Evolutionary conservation across 2,329 filamentous ascomycete species (phyloP), one percentile per base, ranked within the genome.

Genomic region (Xylariomycetidae sp.): DNA sequence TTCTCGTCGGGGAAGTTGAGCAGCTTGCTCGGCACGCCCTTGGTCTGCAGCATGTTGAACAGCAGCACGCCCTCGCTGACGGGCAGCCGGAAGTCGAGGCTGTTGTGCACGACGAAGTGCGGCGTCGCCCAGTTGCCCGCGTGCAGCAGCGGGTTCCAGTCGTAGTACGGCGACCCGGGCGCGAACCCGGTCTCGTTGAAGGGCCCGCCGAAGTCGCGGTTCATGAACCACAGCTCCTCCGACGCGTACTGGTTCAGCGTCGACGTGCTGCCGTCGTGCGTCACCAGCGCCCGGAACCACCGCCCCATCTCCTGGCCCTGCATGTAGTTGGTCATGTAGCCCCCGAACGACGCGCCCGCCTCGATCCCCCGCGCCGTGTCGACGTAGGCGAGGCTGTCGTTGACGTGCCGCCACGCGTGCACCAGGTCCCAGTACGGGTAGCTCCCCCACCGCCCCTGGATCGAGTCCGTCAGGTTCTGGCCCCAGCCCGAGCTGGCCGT

Each of bases 1-100:
- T 83, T 82, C 59, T 87, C 82, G 52, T 85, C 80, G 0, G 80
- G 79, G 54, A 85, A 86, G 2, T 70, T 80, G 45, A 86, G 52
- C 42, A 85, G 77, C 43, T 77, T 72, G 47, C 77, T 82, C 23
- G 80, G 74, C 5, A 86, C 67, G 0, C 79, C 79, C 30, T 67
- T 63, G 28, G 70, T 69, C 59, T 86, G 82, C 20, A 85, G 62
- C 12, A 82, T 67, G 49, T 85, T 84, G 58, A 85, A 86, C 2
- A 80, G 76, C 3, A 79, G 68, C 28, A 86, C 57, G 0, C 82
- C 82, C 52, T 86, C 82, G 8, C 72, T 71, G 37, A 85, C 72
- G 1, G 80, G 75, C 16, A 85, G 59, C 9, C 82, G 69, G 52
- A 80, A 86, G 51, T 87, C 82, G 20, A 78, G 61, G 40, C 77